Conservation (phyloP, 768 basidiomycete species). For the Hortiboletus flavorubellus region DNA sequence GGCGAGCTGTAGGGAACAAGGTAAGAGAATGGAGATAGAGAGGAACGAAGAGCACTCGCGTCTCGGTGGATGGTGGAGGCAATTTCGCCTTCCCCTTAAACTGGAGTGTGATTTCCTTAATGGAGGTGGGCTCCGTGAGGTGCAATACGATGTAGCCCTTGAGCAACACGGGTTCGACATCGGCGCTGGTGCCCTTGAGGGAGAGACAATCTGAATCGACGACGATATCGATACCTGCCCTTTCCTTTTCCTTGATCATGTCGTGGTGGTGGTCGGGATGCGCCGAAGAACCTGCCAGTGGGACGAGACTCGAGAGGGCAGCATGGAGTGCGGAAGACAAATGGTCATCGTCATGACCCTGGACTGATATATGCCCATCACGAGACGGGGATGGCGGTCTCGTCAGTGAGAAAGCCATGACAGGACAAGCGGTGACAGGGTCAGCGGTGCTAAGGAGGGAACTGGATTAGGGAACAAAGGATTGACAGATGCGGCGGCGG, state of each 20-base stretch:
- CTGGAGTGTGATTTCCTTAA: conserved; percentile 80
- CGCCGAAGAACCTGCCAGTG: conserved; percentile 14
- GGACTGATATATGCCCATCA: conserved; percentile 19
- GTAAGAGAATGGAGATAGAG: conserved; percentile 2
- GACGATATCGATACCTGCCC: conserved; percentile 67
- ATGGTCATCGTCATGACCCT: conserved; percentile 32
- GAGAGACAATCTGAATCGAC: conserved; percentile 68
- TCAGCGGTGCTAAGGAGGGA: conserved; percentile 3
- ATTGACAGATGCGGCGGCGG: background rate
- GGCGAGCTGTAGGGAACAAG: conserved; percentile 11
- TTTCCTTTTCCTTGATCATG: conserved; percentile 45
- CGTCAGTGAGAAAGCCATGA: conserved; percentile 35
- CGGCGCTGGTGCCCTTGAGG: conserved; percentile 76
- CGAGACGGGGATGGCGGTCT: conserved; percentile 33
- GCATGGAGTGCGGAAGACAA: conserved; percentile 38
- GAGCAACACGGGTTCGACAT: conserved; percentile 79
- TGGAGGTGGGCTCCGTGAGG: conserved; percentile 77
- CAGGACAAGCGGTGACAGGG: conserved; percentile 11
- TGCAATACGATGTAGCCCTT: conserved; percentile 79
- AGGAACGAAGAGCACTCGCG: conserved; percentile 42
- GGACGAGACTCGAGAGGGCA: conserved; percentile 31
- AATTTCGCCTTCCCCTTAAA: conserved; percentile 81
- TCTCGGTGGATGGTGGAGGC: conserved; percentile 53
- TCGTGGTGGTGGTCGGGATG: conserved; percentile 32
- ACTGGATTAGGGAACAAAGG: conserved; percentile 6